Evolutionary conservation across 1,284 basidiomycete genomes (phyloP).

Genomic region (Lentinus polychrous): DNA sequence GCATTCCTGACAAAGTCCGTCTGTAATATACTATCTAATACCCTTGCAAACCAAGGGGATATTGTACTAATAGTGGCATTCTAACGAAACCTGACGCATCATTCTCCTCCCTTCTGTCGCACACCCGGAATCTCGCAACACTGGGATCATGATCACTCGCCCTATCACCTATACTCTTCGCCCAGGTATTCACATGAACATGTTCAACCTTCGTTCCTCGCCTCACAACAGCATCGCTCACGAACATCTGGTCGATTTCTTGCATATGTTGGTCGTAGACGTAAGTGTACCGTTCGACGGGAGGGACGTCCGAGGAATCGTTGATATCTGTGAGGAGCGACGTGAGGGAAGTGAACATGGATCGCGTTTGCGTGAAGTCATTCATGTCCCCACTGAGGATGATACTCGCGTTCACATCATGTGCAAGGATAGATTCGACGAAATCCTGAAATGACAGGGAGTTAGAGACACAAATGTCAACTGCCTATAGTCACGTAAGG

Average conservation of each 20-base stretch:
- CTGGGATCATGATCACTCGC: slow-evolving; percentile 58
- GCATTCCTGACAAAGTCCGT: too few species aligned
- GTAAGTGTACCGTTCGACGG: slow-evolving; percentile 53
- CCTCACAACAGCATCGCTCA: slow-evolving; percentile 39
- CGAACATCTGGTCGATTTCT: slow-evolving; percentile 53
- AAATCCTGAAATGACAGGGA: slow-evolving; percentile 34
- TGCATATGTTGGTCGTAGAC: slow-evolving; percentile 53
- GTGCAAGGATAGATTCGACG: slow-evolving; percentile 36
- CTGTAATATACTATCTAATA: too few species aligned
- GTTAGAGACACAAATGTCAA: not conserved
- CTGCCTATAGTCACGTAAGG: too few species aligned
- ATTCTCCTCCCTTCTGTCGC: slow-evolving; percentile 15
- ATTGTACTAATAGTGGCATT: too few species aligned
- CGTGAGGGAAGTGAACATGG: slow-evolving; percentile 39
- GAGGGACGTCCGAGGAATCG: slow-evolving; percentile 38
- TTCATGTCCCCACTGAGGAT: slow-evolving; percentile 60
- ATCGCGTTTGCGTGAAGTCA: slow-evolving; percentile 48
- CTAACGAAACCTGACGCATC: too few species aligned
- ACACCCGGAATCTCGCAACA: slow-evolving; percentile 44
- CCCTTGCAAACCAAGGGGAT: too few species aligned
- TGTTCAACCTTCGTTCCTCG: slow-evolving; percentile 37
- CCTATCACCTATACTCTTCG: slow-evolving; percentile 31
- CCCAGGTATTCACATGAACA: slow-evolving; percentile 56
- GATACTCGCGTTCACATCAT: slow-evolving; percentile 42
- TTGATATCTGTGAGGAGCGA: slow-evolving; percentile 43